phyloP scores from a whole-genome alignment of 257 asterid genomes.

The Solanum stenotomum region DNA sequence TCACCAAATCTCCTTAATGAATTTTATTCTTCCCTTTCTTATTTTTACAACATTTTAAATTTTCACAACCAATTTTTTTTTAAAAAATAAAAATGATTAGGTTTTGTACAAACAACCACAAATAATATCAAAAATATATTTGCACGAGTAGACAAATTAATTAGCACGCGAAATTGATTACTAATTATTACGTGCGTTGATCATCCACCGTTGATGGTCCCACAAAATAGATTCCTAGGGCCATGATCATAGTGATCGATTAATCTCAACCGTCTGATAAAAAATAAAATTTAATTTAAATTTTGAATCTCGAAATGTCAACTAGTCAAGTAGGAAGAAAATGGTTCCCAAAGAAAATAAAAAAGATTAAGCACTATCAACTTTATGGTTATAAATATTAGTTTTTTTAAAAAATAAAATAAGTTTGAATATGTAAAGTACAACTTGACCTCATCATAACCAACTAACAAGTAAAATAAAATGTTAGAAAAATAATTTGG shows the following conservation, averaged over 20 bases:
- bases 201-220: conserved; percentile 3
- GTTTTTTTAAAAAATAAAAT: background rate
- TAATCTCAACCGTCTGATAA: background rate
- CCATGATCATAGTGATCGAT: background rate
- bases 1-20: background rate
- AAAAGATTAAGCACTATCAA: background rate
- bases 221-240: conserved; percentile 7
- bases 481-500: background rate
- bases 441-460: conserved; percentile 18
- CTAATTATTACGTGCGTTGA: conserved; percentile 7
- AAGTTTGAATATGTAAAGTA: conserved; percentile 12
- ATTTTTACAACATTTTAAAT: background rate
- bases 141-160: background rate
- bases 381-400: conserved; percentile 5
- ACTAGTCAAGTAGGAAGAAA: conserved; percentile 17
- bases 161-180: conserved; percentile 15
- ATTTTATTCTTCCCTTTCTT: background rate
- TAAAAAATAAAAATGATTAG: background rate
- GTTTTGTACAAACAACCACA: background rate
- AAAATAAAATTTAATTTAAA: background rate
- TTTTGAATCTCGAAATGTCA: conserved; percentile 10
- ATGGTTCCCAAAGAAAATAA: conserved; percentile 15
- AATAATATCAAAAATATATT: background rate
- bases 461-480: conserved; percentile 6
- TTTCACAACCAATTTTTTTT: background rate